Conservation (phyloP, 208 protist species). For the Acanthamoeba lenticulata region DNA sequence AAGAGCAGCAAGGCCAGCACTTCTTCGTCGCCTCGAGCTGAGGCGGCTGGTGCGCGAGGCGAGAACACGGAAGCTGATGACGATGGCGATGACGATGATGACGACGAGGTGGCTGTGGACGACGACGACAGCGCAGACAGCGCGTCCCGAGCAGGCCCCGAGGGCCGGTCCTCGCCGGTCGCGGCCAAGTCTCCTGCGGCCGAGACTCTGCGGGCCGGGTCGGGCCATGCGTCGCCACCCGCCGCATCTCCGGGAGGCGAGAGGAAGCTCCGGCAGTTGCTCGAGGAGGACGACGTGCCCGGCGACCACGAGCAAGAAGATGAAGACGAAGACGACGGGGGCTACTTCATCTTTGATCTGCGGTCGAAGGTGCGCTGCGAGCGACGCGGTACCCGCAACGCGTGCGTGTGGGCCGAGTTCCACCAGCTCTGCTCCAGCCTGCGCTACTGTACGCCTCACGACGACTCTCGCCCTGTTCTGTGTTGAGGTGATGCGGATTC, state of each 20-base stretch:
- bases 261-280: too few species aligned
- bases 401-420: neutral
- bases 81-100: neutral
- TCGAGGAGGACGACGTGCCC: neutral
- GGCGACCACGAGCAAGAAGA: neutral
- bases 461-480: neutral
- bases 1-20: neutral
- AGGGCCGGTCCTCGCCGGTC: neutral
- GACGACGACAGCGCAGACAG: neutral
- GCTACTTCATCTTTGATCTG: slow-evolving; percentile 25
- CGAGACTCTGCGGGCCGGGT: too few species aligned
- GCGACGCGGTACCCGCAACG: neutral
- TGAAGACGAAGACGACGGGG: neutral
- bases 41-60: neutral
- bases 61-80: too few species aligned
- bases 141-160: neutral
- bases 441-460: neutral
- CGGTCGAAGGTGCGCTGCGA: neutral
- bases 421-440: neutral
- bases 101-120: neutral
- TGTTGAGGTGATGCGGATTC: too few species aligned
- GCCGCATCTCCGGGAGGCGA: neutral
- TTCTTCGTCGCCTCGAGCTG: too few species aligned
- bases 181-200: neutral
- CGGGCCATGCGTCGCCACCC: neutral